Evolutionary conservation across 768 basidiomycete species (phyloP), one percentile per base, ranked within the genome.

Genomic region (Leucocoprinus sp.): DNA sequence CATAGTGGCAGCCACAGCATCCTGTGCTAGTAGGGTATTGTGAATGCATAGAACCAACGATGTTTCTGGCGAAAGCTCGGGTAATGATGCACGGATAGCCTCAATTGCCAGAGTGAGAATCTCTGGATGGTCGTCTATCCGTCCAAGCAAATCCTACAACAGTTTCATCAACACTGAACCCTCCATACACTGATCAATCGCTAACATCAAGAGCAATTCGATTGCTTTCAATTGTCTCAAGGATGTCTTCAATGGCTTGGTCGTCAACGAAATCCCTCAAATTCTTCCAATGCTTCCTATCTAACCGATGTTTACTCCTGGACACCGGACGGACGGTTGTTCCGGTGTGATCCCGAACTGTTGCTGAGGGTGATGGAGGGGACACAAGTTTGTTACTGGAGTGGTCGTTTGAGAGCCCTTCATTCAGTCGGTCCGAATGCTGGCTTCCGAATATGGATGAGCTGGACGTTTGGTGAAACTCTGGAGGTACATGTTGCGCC

Each of bases 261-360:
- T 92, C 89, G 54, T 90, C 85, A 27, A 90, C 84, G 60, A 92
- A 91, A 57, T 91, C 87, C 26, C 89, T 75, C 26, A 91, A 57
- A 0, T 83, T 85, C 69, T 88, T 91, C 88, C 88, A 90, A 24
- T 66, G 70, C 31, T 66, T 69, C 47, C 78, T 67, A 53, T 82
- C 80, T 19, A 57, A 45, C 51, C 63, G 45, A 54, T 15, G 46
- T n/a, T 26, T 26, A 19, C n/a, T 36, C 21, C 17, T 11, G 21
- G 40, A 6, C 2, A 12, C 12, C 14, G 22, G 26, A 19, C 26
- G 14, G 5, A n/a, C 11, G 7, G 42, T 31, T 15, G 36, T 33
- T 4, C 46, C 38, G 14, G 39, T 27, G 40, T 57, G 54, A 24
- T 61, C 51, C 17, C 60, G 55, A 14, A 65, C 48, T 11, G 64